Base-by-base conservation (phyloP, 1,139 yeast genomes). In the Yamadazyma spencermartinsiae region DNA sequence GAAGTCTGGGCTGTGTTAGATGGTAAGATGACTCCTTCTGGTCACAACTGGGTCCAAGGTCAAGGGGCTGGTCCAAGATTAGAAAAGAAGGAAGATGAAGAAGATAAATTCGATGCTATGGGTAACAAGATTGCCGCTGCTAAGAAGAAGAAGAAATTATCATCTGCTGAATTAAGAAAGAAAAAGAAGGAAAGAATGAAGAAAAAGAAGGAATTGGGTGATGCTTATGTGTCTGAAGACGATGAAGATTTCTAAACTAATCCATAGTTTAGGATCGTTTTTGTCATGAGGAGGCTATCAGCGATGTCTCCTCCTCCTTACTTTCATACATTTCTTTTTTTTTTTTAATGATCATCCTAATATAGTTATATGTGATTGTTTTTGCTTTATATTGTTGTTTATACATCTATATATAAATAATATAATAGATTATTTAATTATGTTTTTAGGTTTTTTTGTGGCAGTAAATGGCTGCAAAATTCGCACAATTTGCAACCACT, bases 161-260 rank as follows among this genome's bases (percentile, higher is more conserved):
- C 97, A 56, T 90, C 98, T 66, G 97, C 98, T 56, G 98, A 92
- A 76, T 81, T 92, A 72, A 87, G 98, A 83, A 92, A 92, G 96
- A 92, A 92, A 96, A 92, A 92, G 97, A 92, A 92, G 96, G 98
- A 92, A 80, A 89, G 98, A 84, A 90, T 92, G 98, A 88, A 86
- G 87, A 92, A 90, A 94, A 92, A 92, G 97, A 92, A 92, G 95
- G 96, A 86, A 74, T 75, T 89, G 71, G 98, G 98, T 81, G 98
- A 92, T 67, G 98, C 95, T 71, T 92, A 92, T 71, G 96, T 89
- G 57, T 90, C 97, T 55, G 86, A 95, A 54, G 98, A 89, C 61
- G 95, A 84, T 42, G 98, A 90, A 28, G 50, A 47, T 44, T 61
- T 63, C 50, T 65, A 60, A 60, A 49, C 12, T 30, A 30, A 19